phyloP scores from a whole-genome alignment of 108 stramenopile species.

The Cyclotella distinguenda region DNA sequence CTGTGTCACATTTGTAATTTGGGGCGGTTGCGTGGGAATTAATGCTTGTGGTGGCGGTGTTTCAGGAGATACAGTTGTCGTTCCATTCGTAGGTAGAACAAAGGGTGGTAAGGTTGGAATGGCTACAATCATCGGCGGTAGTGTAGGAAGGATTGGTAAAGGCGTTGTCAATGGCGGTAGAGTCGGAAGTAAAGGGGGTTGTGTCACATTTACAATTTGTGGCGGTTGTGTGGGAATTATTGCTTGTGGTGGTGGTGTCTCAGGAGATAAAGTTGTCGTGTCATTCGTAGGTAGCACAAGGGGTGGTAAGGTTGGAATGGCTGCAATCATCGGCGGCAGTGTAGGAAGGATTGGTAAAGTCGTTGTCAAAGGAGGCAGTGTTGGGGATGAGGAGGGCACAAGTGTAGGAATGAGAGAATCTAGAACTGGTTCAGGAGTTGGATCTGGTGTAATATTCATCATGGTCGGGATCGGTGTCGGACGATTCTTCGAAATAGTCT shows the following conservation, averaged over 20 bases:
- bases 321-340: not conserved
- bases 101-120: not conserved
- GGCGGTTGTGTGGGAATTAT: not conserved
- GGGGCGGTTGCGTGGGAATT: not conserved
- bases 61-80: not conserved
- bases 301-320: not conserved
- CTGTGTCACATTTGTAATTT: not conserved
- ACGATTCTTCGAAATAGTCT: not conserved
- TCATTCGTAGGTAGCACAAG: no score
- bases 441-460: slow-evolving; percentile 12
- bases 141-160: not conserved
- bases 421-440: not conserved
- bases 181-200: not conserved
- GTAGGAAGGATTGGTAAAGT: not conserved
- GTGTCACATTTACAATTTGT: not conserved
- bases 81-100: no score
- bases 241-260: not conserved
- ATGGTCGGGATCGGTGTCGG: slow-evolving; percentile 14
- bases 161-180: not conserved
- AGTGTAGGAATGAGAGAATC: no score
- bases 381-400: not conserved
- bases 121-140: not conserved
- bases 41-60: not conserved
- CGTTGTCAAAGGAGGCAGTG: not conserved
- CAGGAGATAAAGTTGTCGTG: not conserved